A percentile compares a stretch with the other conserved stretches of the same genome.
phyloP scores from a whole-genome alignment of 805 yeast genomes.

The Suhomyces prunicola region DNA sequence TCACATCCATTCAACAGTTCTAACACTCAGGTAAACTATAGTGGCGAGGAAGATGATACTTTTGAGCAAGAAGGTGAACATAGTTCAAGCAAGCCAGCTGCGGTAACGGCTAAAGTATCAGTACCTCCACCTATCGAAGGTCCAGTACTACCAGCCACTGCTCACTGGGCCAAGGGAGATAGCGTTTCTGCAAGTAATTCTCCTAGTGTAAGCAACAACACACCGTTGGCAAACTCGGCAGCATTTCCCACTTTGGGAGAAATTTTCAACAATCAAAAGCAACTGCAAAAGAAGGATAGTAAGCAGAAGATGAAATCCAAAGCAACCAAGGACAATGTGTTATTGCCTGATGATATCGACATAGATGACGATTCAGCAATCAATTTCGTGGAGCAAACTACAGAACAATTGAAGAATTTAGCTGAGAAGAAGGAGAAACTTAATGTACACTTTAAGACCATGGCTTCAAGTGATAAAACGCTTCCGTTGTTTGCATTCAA shows the following conservation, averaged over 20 bases:
- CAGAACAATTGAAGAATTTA: constrained; percentile 38
- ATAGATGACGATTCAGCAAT: constrained; percentile 46
- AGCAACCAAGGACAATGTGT: constrained; percentile 29
- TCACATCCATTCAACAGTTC: constrained; percentile 1
- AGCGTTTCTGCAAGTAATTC: constrained; percentile 30
- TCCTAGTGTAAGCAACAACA: constrained; percentile 34
- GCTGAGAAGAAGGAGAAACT: constrained; percentile 38
- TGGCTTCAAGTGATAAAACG: constrained; percentile 12
- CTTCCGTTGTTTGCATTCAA: constrained; percentile 54
- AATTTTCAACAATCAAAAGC: constrained; percentile 36
- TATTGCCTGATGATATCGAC: constrained; percentile 47
- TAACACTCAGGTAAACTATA: constrained; percentile 1
- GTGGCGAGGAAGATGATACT: constrained; percentile 12
- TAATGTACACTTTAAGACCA: constrained; percentile 35
- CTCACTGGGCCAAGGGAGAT: constrained; percentile 53
- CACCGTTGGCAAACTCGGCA: constrained; percentile 44
- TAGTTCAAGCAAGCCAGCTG: not conserved
- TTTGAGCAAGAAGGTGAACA: constrained; percentile 2
- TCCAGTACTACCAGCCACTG: constrained; percentile 66
- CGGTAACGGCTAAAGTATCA: constrained; percentile 6
- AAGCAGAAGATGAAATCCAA: constrained; percentile 28
- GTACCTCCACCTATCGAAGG: constrained; percentile 15
- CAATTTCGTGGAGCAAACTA: constrained; percentile 46
- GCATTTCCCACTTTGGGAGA: constrained; percentile 62
- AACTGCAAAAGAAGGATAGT: constrained; percentile 28